phyloP scores from a whole-genome alignment of 2,329 filamentous ascomycete species.

The Metarhizium humberi region DNA sequence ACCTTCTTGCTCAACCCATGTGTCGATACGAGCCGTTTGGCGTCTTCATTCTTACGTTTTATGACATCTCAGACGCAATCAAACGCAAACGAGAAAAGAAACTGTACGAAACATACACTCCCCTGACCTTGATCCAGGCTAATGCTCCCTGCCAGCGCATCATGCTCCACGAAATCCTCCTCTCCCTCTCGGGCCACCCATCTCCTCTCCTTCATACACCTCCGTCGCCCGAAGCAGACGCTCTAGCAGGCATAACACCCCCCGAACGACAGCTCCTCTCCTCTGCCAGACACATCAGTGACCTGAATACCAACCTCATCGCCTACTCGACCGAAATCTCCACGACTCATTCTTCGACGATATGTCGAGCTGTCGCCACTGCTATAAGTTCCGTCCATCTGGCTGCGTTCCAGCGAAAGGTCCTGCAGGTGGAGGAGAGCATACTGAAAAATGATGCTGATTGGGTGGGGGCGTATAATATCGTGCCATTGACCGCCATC shows the following conservation, averaged over 20 bases:
- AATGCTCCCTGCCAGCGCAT: conserved; percentile 2
- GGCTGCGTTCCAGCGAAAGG: conserved; percentile 69
- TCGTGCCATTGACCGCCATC: conserved; percentile 81
- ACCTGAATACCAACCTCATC: conserved; percentile 66
- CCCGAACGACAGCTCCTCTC: conserved; percentile 75
- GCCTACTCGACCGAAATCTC: conserved; percentile 58
- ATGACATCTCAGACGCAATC: conserved; percentile 32
- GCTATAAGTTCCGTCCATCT: conserved; percentile 69
- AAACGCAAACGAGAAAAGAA: conserved; percentile 23
- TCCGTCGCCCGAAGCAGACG: conserved; percentile 35
- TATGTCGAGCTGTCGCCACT: conserved; percentile 80
- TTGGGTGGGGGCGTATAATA: conserved; percentile 83
- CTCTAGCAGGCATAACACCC: conserved; percentile 52
- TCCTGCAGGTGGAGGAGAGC: conserved; percentile 72
- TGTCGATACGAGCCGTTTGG: conserved; percentile 46
- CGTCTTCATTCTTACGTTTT: conserved; percentile 36
- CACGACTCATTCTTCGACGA: conserved; percentile 63
- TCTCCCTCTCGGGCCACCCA: conserved; percentile 88
- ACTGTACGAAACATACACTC: conserved; percentile 7
- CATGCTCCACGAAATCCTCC: conserved; percentile 98
- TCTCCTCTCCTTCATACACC: conserved; percentile 67
- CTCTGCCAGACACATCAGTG: conserved; percentile 67
- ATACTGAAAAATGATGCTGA: conserved; percentile 69
- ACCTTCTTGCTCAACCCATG: conserved; percentile 24
- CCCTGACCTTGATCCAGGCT: conserved; percentile 1